Evolutionary conservation across 1,284 basidiomycete species (phyloP), one percentile per base, ranked within the genome.

Genomic region (Papiliotrema laurentii): DNA sequence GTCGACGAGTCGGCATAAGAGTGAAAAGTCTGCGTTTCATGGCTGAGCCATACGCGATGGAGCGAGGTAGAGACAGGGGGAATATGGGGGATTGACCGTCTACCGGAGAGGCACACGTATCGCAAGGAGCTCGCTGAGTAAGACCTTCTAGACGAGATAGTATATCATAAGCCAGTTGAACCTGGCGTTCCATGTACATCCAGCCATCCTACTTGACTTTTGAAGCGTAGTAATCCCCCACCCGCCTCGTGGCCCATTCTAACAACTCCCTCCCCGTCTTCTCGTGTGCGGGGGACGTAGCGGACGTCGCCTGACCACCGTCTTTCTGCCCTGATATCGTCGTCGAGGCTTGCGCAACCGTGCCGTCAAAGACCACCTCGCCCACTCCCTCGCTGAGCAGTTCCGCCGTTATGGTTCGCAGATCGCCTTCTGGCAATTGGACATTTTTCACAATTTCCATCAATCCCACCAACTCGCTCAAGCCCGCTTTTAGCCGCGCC

Each of bases 381-480:
- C 59, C 58, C 2, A 63, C 52, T 22, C 63, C 63, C 16, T 58
- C 45, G 4, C 42, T 44, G 26, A 66, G 42, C 44, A 66, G 41
- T 6, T 52, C 52, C 5, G 50, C 43, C 10, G 51, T 26, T 7
- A 41, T 28, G 10, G 9, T 33, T 26, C 50, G 34, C n/a, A 46
- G 38, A 24, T 50, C 55, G 3, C 49, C 54, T 1, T 47, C n/a
- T 3, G 60, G 60, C 24, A 67, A 37, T 28, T 59, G 41, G 3
- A 67, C 61, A 2, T 43, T 43, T 34, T 65, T 59, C 38, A 67
- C 63, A 14, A 53, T 34, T 6, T 67, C 63, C 65, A 65, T 67
- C 7, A 67, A 39, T 1, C 54, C 53, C 4, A 67, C 37, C 36
- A 67, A 47, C n/a, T 53, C 59, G 18, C 43, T 43, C 33, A 67